Evolutionary conservation across 129 eudicot species (phyloP).

Genomic region (Tagetes patula): DNA sequence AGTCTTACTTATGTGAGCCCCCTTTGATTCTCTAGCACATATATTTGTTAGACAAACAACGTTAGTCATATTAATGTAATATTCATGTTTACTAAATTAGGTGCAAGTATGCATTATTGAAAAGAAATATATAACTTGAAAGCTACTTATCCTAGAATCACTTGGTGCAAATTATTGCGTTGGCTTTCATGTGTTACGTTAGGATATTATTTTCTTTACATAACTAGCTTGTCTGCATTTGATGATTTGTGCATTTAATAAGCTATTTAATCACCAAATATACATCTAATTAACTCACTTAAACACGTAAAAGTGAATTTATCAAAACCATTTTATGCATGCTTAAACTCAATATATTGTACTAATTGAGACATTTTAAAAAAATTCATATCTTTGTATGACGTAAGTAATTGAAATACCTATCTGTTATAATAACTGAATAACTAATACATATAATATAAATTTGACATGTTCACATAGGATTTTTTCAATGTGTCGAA

Average conservation of each 20-base stretch:
- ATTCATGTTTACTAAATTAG: not conserved
- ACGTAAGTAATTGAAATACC: no score
- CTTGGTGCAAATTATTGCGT: not conserved
- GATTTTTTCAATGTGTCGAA: no score
- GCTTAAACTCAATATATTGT: no score
- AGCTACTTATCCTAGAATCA: constrained; percentile 24
- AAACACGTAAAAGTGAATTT: not conserved
- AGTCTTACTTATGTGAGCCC: constrained; percentile 26
- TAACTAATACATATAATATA: no score
- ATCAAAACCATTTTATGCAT: not conserved
- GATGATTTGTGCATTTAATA: not conserved
- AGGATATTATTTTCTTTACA: not conserved
- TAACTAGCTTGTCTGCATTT: not conserved
- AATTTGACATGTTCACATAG: no score
- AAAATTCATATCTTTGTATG: no score
- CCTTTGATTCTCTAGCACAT: constrained; percentile 23
- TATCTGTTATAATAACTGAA: no score
- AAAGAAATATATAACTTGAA: constrained; percentile 15
- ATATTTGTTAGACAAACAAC: not conserved
- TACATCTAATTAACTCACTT: not conserved
- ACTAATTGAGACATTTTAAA: no score
- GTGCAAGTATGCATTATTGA: not conserved
- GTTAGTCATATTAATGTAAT: constrained; percentile 4
- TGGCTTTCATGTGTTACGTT: not conserved
- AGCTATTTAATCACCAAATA: not conserved